These are phyloP conservation scores for Beta vulgaris DNA, from an alignment of 148 eudicot species.

Conservation along the genomic window DNA sequence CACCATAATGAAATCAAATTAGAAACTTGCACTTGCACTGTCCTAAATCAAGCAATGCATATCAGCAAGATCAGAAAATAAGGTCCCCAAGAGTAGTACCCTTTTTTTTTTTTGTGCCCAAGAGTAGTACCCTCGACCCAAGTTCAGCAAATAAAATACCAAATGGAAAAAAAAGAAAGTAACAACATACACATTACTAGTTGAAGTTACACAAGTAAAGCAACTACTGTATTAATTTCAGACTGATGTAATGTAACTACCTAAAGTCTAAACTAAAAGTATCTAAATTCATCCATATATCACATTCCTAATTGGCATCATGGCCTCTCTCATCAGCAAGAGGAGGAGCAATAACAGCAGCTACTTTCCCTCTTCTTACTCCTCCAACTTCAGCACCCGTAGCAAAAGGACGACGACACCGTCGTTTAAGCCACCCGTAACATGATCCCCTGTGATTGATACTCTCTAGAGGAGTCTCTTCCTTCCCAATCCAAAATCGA, in stretches of 20 bases:
- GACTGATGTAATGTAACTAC: no score
- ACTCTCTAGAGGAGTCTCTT: constrained; percentile 35
- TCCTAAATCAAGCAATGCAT: background rate
- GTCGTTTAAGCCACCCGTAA: constrained; percentile 21
- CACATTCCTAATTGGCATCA: background rate
- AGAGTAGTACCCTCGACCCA: no score
- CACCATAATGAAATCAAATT: background rate
- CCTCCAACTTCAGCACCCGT: constrained; percentile 12
- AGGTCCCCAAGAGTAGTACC: no score
- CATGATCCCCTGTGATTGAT: constrained; percentile 29
- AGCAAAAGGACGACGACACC: constrained; percentile 9
- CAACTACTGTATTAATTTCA: no score
- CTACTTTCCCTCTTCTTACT: constrained; percentile 17
- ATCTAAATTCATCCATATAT: background rate
- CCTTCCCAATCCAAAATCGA: constrained; percentile 27
- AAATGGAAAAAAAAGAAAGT: no score
- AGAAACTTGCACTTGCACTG: no score
- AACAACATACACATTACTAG: no score
- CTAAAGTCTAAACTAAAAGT: background rate
- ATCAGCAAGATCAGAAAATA: no score
- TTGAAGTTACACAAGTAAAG: no score
- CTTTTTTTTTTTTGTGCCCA: no score
- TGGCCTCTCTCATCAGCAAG: constrained; percentile 31
- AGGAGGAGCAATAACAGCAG: constrained; percentile 24
- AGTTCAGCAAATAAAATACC: no score